Evolutionary conservation across 345 rosid genomes (phyloP).

Genomic region (Gossypium herbaceum): DNA sequence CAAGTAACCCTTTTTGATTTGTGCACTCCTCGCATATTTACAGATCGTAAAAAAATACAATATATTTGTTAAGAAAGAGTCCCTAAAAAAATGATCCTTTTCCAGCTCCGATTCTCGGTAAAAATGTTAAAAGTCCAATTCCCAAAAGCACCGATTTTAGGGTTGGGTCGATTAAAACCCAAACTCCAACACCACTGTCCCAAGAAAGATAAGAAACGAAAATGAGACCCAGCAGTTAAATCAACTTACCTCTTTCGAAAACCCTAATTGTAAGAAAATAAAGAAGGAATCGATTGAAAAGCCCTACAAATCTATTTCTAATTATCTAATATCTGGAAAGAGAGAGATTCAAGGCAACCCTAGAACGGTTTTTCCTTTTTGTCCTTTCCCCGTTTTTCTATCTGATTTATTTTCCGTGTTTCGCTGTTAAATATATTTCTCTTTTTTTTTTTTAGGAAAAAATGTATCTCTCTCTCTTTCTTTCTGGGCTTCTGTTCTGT

Average conservation of each 20-base stretch:
- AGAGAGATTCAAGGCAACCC: conserved; percentile 51
- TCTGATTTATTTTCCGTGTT: not conserved
- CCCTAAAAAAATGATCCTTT: conserved; percentile 9
- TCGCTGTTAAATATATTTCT: not conserved
- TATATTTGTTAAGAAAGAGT: not conserved
- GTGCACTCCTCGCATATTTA: conserved; percentile 69
- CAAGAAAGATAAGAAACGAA: not conserved
- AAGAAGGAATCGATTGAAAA: not conserved
- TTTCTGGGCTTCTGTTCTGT: not conserved
- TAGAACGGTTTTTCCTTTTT: conserved; percentile 47
- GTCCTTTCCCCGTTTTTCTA: not conserved
- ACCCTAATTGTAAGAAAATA: conserved; percentile 23
- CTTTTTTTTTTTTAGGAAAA: no score
- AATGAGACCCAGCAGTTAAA: not conserved
- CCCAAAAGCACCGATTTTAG: conserved; percentile 13
- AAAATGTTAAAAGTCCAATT: conserved; percentile 11
- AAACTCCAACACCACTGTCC: conserved; percentile 14
- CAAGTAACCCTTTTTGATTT: conserved; percentile 85
- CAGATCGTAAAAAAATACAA: conserved; percentile 24
- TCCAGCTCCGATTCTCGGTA: conserved; percentile 30
- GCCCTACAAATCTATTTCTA: not conserved
- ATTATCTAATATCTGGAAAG: not conserved
- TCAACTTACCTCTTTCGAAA: conserved; percentile 17
- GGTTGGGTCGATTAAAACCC: conserved; percentile 25
- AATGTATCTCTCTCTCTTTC: not conserved